Base-by-base conservation (phyloP, 192 early-diverging fungal genomes). In the Phlyctochytrium bullatum region DNA sequence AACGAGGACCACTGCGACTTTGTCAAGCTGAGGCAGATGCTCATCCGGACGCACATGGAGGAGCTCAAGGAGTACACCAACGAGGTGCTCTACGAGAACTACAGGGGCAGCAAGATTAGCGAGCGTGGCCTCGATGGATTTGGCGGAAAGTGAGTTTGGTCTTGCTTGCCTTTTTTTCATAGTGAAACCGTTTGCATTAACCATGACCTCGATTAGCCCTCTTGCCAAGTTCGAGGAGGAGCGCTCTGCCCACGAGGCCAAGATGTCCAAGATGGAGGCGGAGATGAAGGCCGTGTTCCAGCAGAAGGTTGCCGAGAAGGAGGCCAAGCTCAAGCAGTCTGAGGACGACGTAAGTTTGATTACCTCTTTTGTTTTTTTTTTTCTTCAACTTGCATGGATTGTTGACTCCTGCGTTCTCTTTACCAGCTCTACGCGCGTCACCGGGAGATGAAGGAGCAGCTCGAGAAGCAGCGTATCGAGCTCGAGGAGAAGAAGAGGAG, bases 231-330 rank as follows among this genome's bases (percentile, higher is more conserved):
- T 96, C 64, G 95, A 97, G 67, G 93, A 96, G 76, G 95, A 99
- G 82, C 88, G 88, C 52, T 73, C 86, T 34, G 81, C 91, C 33
- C 97, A 99, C 66, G 94, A 99, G 78, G 88, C 86, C 67, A 97
- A 97, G 83, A 85, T 99, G 81, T 84, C 88, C 52, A 96, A 97
- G 85, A 97, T 99, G 97, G 95, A 99, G 75, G 86, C 89, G 31
- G 97, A 99, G 78, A 99, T 99, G 97, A 94, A 94, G 78, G 83
- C 89, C 50, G 97, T 99, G 52, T 99, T 99, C 89, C 91, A 95
- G 79, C 92, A 93, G 64, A 97, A 99, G 86, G 97, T 99, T 1
- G 91, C 94, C 62, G 97, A 99, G 80, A 97, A 97, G 81, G 95
- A 99, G 76, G 79, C 93, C 69, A 97, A 97, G 82, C 84, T 99